Evolutionary conservation across 176 grass and related monocot species (phyloP), one percentile per base, ranked within the genome.

Genomic region (Alloteropsis semialata): DNA sequence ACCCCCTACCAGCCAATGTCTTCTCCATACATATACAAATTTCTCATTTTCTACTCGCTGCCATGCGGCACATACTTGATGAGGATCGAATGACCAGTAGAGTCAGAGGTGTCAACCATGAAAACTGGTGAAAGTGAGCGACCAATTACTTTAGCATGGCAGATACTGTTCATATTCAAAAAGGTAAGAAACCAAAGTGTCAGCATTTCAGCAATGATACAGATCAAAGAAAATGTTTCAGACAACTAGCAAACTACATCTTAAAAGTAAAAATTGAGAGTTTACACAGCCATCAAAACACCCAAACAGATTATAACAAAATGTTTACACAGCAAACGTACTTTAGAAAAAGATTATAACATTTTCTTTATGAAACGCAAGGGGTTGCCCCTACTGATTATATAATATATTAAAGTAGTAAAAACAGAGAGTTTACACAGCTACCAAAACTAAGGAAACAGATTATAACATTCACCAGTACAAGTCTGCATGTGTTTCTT

Each of bases 61-160:
- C 61, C 75, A 41, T 29, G 68, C 0, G 90, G 88, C 44, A 84
- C 32, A 76, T 91, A 89, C 78, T 90, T 89, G 67, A 97, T n/a
- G n/a, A n/a, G 88, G 84, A 88, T 39, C 4, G 68, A 39, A 32
- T 61, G 78, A 22, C n/a, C n/a, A n/a, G 44, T 44, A 19, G 43
- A 59, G 9, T 77, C 65, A 18, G 44, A 84, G 48, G 74, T 57
- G 45, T 94, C 79, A 58, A 86, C 77, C 56, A 25, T 87, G 70
- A 92, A 82, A 22, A 67, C 60, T 51, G 90, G 92, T 27, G 88
- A 92, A 19, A 92, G 85, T 0, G 85, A 84, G 54, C 81, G 81
- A 6, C 95, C 95, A 17, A 88, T 78, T 64, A 97, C 92, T 89
- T 97, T 50, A 27, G 86, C 90, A 87, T 94, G 92, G 72, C 88